Evolutionary conservation across 805 yeast species (phyloP), one percentile per base, ranked within the genome.

Genomic region (Cyberlindnera euphorbiae): DNA sequence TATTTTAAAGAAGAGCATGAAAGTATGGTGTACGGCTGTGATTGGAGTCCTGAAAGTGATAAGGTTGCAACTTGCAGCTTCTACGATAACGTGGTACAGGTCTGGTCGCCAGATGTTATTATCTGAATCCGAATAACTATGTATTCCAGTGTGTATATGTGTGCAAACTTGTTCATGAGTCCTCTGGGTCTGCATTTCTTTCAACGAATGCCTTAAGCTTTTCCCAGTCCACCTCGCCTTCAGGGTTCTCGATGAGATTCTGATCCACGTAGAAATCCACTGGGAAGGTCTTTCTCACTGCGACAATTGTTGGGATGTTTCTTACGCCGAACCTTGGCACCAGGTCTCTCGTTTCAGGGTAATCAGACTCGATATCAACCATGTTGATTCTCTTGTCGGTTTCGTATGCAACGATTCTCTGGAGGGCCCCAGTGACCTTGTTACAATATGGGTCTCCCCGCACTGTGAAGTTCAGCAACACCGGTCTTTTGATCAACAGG

Each of bases 21-120:
- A 33, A 86, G 96, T 41, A 90, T 93, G 87, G 89, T 90, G 37
- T 90, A 90, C 53, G 98, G 97, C 0, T 96, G 95, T 5, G 96
- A 84, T 53, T 89, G 97, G 95, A 59, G 68, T 11, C 52, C 53
- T 2, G 66, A 66, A 5, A 75, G 68, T 9, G 57, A 58, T 2
- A 47, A 56, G 5, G 73, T 82, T 7, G 82, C 76, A 3, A 88
- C 96, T 1, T 90, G 97, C 57, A 87, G 96, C 37, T 90, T 90
- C 58, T 90, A 90, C 62, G 98, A 90, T 58, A 74, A 75, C 36
- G 75, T 83, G 14, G 71, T 90, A 2, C 96, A 89, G 45, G 56
- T 71, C 21, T 90, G 97, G 97, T 38, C 53, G 7, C 47, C 53
- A 4, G 35, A 47, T n/a, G n/a, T n/a, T n/a, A n/a, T n/a, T n/a